These are phyloP conservation scores for Leccinum fibrillosum DNA, from an alignment of 768 basidiomycete species.

Conservation along the genomic window DNA sequence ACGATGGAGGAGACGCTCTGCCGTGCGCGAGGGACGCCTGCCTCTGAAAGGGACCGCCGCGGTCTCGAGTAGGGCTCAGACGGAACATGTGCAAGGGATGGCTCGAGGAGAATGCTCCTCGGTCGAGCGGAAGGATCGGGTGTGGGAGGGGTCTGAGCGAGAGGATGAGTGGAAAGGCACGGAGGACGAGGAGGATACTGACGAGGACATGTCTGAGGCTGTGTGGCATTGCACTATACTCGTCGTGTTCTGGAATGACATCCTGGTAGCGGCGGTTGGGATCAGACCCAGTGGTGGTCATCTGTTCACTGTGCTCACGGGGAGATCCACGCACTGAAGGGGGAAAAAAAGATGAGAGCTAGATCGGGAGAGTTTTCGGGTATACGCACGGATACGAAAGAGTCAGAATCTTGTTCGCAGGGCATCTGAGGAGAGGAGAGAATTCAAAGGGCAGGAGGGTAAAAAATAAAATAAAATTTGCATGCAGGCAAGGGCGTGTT, in stretches of 20 bases:
- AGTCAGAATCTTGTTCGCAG: constrained; percentile 18
- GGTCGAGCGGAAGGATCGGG: constrained; percentile 14
- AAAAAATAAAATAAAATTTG: constrained; percentile 3
- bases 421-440: constrained; percentile 7
- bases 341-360: neutral
- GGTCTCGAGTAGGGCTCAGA: constrained; percentile 21
- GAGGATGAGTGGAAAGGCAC: constrained; percentile 7
- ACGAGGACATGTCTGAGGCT: constrained; percentile 30
- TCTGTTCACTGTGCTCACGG: constrained; percentile 24
- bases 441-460: neutral
- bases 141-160: constrained; percentile 22
- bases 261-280: constrained; percentile 22
- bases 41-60: constrained; percentile 19
- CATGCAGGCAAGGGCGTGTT: constrained; percentile 34
- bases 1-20: constrained; percentile 40
- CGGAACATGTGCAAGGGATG: constrained; percentile 5
- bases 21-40: constrained; percentile 25
- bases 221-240: constrained; percentile 28
- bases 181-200: constrained; percentile 6
- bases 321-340: constrained; percentile 25
- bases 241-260: constrained; percentile 27
- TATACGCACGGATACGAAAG: constrained; percentile 26
- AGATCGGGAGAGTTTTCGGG: neutral
- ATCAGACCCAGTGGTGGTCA: constrained; percentile 22
- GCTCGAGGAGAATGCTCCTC: constrained; percentile 30